Evolutionary conservation across 768 basidiomycete species (phyloP).

Genomic region (Tulasnella sp.): DNA sequence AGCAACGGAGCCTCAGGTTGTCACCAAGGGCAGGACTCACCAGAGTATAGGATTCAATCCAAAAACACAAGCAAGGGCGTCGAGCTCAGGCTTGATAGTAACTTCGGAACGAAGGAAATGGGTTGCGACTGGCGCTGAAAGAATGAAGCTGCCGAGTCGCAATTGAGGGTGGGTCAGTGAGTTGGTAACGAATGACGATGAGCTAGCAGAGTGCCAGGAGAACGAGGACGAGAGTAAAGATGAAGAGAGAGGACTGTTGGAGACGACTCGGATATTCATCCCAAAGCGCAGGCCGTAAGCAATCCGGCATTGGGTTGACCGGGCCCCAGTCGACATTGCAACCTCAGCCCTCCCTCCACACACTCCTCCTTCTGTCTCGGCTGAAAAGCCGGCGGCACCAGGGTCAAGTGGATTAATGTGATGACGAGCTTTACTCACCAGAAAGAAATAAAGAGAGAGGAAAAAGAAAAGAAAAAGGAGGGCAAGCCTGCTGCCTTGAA

Average conservation of each 20-base stretch:
- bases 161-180: not conserved
- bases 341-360: not conserved
- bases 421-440: not conserved
- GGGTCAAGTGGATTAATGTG: not conserved
- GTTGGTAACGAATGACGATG: not conserved
- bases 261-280: not conserved
- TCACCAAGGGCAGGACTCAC: not conserved
- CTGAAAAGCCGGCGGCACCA: not conserved
- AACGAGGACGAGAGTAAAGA: not conserved
- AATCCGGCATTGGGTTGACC: not conserved
- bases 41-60: not conserved
- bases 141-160: not conserved
- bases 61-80: not conserved
- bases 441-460: not conserved
- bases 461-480: not conserved
- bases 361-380: not conserved
- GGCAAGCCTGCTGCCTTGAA: not conserved
- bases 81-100: not conserved
- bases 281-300: not conserved
- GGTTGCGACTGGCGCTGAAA: conserved; percentile 6
- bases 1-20: not conserved
- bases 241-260: not conserved
- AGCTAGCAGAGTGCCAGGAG: not conserved
- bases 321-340: conserved; percentile 1
- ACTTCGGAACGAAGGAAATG: conserved; percentile 3